phyloP scores from a whole-genome alignment of 2,329 filamentous ascomycete genomes.

The Colletotrichum falcatum region DNA sequence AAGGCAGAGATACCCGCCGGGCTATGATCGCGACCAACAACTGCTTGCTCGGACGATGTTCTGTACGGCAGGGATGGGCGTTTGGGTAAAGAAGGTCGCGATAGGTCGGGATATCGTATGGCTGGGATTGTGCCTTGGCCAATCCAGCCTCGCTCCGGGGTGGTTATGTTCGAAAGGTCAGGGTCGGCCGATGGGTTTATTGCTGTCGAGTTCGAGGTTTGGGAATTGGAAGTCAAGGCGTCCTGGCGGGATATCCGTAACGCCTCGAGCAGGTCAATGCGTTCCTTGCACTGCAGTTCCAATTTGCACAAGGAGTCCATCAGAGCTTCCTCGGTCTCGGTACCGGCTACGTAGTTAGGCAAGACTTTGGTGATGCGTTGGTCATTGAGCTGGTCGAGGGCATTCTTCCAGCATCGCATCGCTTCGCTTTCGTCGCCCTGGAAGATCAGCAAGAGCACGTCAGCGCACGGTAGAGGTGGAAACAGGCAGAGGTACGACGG shows the following conservation, averaged over 20 bases:
- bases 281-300: constrained; percentile 92
- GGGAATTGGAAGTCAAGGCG: constrained; percentile 42
- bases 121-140: constrained; percentile 86
- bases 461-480: constrained; percentile 26
- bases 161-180: neutral
- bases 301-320: constrained; percentile 84
- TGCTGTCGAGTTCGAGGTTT: constrained; percentile 20
- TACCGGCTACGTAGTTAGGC: constrained; percentile 75
- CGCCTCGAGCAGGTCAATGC: constrained; percentile 88
- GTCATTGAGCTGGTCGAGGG: constrained; percentile 89
- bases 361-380: constrained; percentile 83
- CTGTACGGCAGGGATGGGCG: constrained; percentile 68
- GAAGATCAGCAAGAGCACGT: constrained; percentile 18
- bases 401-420: constrained; percentile 88
- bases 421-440: constrained; percentile 94
- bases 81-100: constrained; percentile 71
- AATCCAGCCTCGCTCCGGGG: constrained; percentile 70
- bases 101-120: constrained; percentile 83
- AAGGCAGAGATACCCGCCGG: constrained; percentile 43
- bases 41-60: constrained; percentile 63
- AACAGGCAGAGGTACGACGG: constrained; percentile 29
- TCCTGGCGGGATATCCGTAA: constrained; percentile 74
- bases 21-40: constrained; percentile 50
- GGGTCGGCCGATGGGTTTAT: constrained; percentile 3
- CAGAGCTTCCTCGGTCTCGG: constrained; percentile 86